These are phyloP conservation scores for Spathaspora boniae DNA, from an alignment of 805 yeast species.

Conservation along the genomic window DNA sequence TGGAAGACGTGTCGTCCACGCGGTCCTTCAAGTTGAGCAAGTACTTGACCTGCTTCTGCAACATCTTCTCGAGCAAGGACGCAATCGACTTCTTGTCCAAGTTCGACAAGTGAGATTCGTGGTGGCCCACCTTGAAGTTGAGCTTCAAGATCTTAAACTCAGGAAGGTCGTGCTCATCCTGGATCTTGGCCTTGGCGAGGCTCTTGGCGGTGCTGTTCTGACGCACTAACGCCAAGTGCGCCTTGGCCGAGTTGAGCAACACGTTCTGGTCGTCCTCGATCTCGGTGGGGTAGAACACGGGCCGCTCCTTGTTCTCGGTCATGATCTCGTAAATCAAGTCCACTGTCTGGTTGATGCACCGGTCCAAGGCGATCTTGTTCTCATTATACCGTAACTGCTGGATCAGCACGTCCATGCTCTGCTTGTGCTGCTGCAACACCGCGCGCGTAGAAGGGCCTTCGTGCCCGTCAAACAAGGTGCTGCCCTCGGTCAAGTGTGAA, in stretches of 20 bases:
- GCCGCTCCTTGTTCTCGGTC: slow-evolving; percentile 55
- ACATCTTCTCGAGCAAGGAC: slow-evolving; percentile 63
- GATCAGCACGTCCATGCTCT: slow-evolving; percentile 49
- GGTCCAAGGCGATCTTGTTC: slow-evolving; percentile 60
- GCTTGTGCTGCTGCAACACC: slow-evolving; percentile 5
- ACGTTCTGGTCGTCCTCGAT: slow-evolving; percentile 27
- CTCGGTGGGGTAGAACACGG: slow-evolving; percentile 59
- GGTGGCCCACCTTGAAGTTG: slow-evolving; percentile 54
- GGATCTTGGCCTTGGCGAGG: slow-evolving; percentile 4
- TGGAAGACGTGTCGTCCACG: slow-evolving; percentile 84
- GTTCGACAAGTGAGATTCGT: slow-evolving; percentile 42
- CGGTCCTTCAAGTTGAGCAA: slow-evolving; percentile 70
- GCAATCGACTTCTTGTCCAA: slow-evolving; percentile 70
- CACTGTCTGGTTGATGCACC: slow-evolving; percentile 54
- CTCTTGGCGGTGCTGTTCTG: slow-evolving; percentile 24
- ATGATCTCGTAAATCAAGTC: slow-evolving; percentile 50
- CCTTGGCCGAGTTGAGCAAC: slow-evolving; percentile 45
- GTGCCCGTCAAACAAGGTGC: slow-evolving; percentile 28
- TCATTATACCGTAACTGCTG: slow-evolving; percentile 77
- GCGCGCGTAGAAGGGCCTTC: slow-evolving; percentile 10
- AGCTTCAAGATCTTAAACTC: slow-evolving; percentile 62
- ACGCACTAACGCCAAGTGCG: slow-evolving; percentile 51
- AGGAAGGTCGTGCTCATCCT: slow-evolving; percentile 20
- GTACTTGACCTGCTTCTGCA: slow-evolving; percentile 64
- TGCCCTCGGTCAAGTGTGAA: slow-evolving; percentile 24